A percentile compares a stretch with the other conserved stretches of the same genome.
Conservation (phyloP, 106 monocot genomes). For the Platanthera guangdongensis region DNA sequence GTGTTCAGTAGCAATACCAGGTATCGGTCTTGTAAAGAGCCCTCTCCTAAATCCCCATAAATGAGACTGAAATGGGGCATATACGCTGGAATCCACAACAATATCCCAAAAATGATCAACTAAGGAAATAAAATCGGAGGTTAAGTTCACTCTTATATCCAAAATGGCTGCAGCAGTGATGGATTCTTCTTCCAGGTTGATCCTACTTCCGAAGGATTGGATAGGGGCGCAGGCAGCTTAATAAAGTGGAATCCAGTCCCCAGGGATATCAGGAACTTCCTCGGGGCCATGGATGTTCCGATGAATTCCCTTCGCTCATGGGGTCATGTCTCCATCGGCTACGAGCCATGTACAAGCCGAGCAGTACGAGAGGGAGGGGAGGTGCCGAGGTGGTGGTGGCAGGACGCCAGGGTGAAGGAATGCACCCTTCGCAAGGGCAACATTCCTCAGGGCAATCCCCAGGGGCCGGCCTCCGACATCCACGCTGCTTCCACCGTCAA, state of each 20-base stretch:
- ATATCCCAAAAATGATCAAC: too few species aligned
- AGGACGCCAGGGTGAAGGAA: slow-evolving; percentile 92
- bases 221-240: slow-evolving; percentile 81
- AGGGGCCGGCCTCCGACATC: too few species aligned
- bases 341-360: slow-evolving; percentile 95
- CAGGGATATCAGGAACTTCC: slow-evolving; percentile 73
- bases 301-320: slow-evolving; percentile 68
- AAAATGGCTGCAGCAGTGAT: too few species aligned
- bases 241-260: slow-evolving; percentile 35
- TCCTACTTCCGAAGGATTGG: slow-evolving; percentile 35
- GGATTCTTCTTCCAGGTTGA: slow-evolving; percentile 38
- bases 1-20: too few species aligned
- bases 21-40: too few species aligned
- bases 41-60: too few species aligned
- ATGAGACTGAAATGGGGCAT: too few species aligned
- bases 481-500: background rate
- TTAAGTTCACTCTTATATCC: too few species aligned
- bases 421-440: slow-evolving; percentile 96
- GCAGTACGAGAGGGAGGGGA: slow-evolving; percentile 95
- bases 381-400: slow-evolving; percentile 83
- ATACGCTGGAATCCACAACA: too few species aligned
- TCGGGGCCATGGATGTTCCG: slow-evolving; percentile 85
- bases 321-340: slow-evolving; percentile 92
- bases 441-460: slow-evolving; percentile 19
- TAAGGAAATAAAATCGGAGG: too few species aligned